Percentiles rank a stretch among this genome's conserved stretches.
Conservation (phyloP, 305 asterid genomes). For the Petunia hybrid region DNA sequence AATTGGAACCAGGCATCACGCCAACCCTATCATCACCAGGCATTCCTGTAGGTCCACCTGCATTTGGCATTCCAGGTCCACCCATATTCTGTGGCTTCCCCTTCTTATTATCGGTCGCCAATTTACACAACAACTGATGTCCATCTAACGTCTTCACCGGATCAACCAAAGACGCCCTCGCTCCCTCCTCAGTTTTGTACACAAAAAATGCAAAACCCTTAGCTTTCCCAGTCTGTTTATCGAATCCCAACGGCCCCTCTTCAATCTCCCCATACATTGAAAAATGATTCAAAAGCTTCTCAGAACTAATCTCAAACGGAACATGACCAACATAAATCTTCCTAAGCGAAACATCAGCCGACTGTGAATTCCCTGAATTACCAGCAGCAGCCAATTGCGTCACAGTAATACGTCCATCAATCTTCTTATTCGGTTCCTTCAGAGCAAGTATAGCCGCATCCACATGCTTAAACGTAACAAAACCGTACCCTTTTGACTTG, state of each 20-base stretch:
- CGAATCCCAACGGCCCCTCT: conserved; percentile 97
- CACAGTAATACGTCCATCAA: conserved; percentile 94
- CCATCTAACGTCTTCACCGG: conserved; percentile 86
- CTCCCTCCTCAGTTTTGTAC: conserved; percentile 92
- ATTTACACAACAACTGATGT: conserved; percentile 85
- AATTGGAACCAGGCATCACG: conserved; percentile 53
- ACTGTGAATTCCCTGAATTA: conserved; percentile 60
- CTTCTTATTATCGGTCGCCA: conserved; percentile 90
- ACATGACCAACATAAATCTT: conserved; percentile 96
- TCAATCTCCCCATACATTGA: conserved; percentile 90
- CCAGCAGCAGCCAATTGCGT: conserved; percentile 92
- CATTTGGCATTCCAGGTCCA: conserved; percentile 57
- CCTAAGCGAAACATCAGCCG: conserved; percentile 76
- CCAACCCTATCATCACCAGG: conserved; percentile 46
- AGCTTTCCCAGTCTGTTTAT: conserved; percentile 93
- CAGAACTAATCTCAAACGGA: conserved; percentile 88
- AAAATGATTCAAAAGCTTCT: conserved; percentile 73
- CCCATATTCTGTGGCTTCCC: conserved; percentile 72
- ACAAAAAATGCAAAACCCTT: conserved; percentile 96
- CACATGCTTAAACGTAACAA: conserved; percentile 86
- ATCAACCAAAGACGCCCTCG: conserved; percentile 74
- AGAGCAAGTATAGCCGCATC: conserved; percentile 82
- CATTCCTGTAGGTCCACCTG: conserved; percentile 49
- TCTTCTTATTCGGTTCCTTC: conserved; percentile 88
- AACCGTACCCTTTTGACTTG: conserved; percentile 89